These are phyloP conservation scores for Cydonia oblonga DNA, from an alignment of 331 rosid species.

Conservation along the genomic window DNA sequence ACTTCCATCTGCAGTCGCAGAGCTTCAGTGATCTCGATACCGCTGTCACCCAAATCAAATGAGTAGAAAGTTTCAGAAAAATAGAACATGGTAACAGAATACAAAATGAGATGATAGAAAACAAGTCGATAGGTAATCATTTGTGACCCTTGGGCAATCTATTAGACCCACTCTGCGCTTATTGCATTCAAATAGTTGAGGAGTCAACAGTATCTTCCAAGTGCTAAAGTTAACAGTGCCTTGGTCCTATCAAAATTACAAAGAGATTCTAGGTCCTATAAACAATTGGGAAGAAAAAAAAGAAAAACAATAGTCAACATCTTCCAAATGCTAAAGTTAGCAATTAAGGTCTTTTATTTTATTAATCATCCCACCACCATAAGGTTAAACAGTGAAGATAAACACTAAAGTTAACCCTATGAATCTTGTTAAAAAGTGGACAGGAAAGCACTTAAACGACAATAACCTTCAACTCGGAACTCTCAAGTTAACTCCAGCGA, in stretches of 20 bases:
- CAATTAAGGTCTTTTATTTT: neutral
- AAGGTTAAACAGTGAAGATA: neutral
- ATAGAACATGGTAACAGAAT: slow-evolving; percentile 8
- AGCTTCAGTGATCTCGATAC: slow-evolving; percentile 94
- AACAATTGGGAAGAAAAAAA: neutral
- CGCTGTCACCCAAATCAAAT: slow-evolving; percentile 35
- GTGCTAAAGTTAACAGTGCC: too few relatives aligned
- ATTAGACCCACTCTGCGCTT: neutral
- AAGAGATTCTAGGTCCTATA: neutral
- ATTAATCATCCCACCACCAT: neutral
- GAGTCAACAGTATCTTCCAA: neutral
- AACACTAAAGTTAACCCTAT: too few relatives aligned
- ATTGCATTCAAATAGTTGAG: neutral
- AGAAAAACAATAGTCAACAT: neutral
- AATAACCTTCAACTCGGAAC: neutral
- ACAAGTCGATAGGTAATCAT: neutral
- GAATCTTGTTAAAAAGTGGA: neutral
- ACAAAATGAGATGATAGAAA: neutral
- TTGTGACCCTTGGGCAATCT: neutral
- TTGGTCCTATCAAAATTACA: too few relatives aligned
- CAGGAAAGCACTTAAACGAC: neutral
- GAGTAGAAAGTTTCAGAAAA: slow-evolving; percentile 1
- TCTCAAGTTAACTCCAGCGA: neutral
- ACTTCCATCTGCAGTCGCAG: slow-evolving; percentile 97
- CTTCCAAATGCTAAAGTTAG: neutral